Evolutionary conservation across 148 eudicot species (phyloP).

Genomic region (Rhododendron griersonianum): DNA sequence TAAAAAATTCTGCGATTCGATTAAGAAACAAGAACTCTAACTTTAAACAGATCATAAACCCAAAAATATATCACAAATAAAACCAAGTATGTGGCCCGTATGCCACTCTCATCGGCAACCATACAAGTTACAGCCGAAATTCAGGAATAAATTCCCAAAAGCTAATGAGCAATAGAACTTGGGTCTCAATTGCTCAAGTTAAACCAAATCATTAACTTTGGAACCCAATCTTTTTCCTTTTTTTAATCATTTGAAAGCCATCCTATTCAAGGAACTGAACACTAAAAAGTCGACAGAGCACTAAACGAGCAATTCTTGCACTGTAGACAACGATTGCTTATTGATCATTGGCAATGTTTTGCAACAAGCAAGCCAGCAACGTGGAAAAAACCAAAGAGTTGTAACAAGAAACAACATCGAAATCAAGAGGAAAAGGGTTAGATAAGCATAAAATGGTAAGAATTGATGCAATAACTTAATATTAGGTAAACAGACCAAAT

Average conservation of each 20-base stretch:
- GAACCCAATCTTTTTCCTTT: not conserved
- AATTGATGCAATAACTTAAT: not conserved
- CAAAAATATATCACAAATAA: too few relatives aligned
- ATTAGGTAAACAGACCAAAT: not conserved
- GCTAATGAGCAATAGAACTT: not conserved
- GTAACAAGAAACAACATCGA: not conserved
- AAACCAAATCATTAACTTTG: not conserved
- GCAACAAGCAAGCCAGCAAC: not conserved
- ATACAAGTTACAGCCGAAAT: not conserved
- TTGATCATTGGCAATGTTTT: not conserved
- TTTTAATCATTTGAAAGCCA: not conserved
- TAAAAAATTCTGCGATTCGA: not conserved
- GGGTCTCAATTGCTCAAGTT: not conserved
- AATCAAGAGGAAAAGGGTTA: not conserved
- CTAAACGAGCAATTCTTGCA: not conserved
- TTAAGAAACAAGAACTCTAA: not conserved
- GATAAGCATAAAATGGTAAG: not conserved
- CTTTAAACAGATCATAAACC: not conserved
- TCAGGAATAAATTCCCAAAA: not conserved
- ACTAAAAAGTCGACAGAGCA: not conserved
- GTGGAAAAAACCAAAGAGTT: not conserved
- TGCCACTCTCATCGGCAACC: not conserved
- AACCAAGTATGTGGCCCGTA: not conserved
- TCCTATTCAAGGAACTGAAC: not conserved
- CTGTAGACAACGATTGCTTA: not conserved